Evolutionary conservation across 257 asterid genomes (phyloP), one percentile per base, ranked within the genome.

Genomic region (Rauvolfia tetraphylla): DNA sequence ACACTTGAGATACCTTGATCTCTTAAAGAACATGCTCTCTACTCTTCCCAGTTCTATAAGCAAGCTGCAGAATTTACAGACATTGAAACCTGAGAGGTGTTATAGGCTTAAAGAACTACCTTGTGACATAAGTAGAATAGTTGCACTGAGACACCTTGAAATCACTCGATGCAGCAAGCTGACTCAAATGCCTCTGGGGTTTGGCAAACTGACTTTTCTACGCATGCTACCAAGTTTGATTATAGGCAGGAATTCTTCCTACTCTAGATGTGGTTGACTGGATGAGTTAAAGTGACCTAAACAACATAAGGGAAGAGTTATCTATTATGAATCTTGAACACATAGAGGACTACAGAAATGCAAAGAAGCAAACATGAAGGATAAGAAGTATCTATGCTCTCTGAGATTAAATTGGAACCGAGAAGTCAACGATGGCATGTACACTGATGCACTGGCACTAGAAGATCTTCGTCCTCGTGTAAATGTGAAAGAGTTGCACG

Each of bases 61-160:
- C 61, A 77, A 67, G 76, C 72, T 81, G 59, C 73, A 57, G 29
- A 79, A 79, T 61, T 69, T 75, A 34, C 76, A 79, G 74, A 73
- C 78, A 25, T 59, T 79, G 75, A 73, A 79, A 48, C 82, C 73
- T n/a, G 76, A 68, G 44, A 72, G 58, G 23, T 73, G 78, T 66
- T 23, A 29, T 54, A 75, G 66, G 25, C 56, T 73, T 41, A 22
- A 22, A 51, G 38, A 79, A n/a, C 51, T 73, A 10, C 78, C 82
- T 0, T 39, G 66, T 38, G 58, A 53, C 41, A 53, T 79, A 51
- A 68, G n/a, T 36, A 79, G 73, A 66, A 68, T 79, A 34, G 79
- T 68, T n/a, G 41, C 29, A 68, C 69, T 74, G 65, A 70, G 82
- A 67, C 79, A 79, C 69, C 79, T 79, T 65, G 79, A 46, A 48